Evolutionary conservation across 2,329 filamentous ascomycete species (phyloP), one percentile per base, ranked within the genome.

Genomic region (Fonsecaea pedrosoi): DNA sequence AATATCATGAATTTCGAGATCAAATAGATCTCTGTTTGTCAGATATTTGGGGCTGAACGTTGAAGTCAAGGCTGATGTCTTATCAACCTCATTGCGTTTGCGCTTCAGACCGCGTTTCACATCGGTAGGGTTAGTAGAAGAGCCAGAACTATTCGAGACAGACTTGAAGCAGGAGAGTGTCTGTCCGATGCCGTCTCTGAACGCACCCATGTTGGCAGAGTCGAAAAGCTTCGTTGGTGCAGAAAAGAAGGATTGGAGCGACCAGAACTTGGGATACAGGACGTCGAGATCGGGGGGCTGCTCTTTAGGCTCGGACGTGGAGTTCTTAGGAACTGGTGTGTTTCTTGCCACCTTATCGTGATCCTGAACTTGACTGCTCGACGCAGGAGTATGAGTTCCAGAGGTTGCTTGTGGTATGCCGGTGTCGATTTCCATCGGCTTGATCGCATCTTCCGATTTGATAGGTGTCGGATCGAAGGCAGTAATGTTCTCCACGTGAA

Each of bases 21-120:
- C 92, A 78, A 99, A 99, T 1, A 99, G 83, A 77, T 99, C 96
- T 71, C 91, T 87, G 77, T 94, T 98, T n/a, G 95, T 99, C 18
- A 99, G 85, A 77, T 99, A 99, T 76, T 98, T 99, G 1, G 96
- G 94, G 74, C 99, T 99, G 80, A 97, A 98, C 30, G 87, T 89
- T 75, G 88, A 90, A 30, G 88, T 84, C 5, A 63, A 60, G 38
- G 35, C 45, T 12, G 65, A 56, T 7, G 61, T 38, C 45, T 12
- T 54, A 21, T 70, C 64, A 18, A 61, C 32, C 68, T 90, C 89
- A 58, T 86, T 83, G 53, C 86, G 83, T 77, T 94, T 96, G 64
- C 92, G 87, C 79, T 94, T 96, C 35, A 77, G 80, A 4, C 86
- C 87, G 70, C 85, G 86, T 69, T 87, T 89, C 55, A 83, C 81